Base-by-base conservation (phyloP, 106 monocot genomes). In the Hemerocallis citrina region DNA sequence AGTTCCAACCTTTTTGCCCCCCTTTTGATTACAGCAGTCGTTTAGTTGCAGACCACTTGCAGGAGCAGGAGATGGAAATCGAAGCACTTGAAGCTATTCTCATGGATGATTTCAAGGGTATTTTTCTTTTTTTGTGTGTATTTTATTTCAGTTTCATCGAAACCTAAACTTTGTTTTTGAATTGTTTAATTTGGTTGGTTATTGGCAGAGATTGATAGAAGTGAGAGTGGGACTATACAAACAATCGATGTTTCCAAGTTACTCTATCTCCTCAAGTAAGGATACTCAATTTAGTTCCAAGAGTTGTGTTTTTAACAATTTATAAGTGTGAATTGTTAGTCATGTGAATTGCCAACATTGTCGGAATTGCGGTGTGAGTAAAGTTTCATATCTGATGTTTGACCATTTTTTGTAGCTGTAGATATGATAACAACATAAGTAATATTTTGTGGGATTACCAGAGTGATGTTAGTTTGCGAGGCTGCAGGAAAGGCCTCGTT, bases 51-150 rank as follows among this genome's bases (percentile, higher is more conserved):
- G 86, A 86, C 36, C 55, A 73, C 70, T 65, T 38, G 52, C 86
- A 78, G 72, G 86, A 86, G 73, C 86, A 86, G 65, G 86, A 86
- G 66, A 86, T 86, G 86, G 86, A 82, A 70, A 74, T 86, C 55
- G 86, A 86, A 57, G 86, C 86, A 10, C 33, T 86, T 65, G 68
- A 81, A 58, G 86, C 86, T 25, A 86, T 86, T 45, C 72, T 86
- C 31, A 86, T 86, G 86, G 86, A 86, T 34, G 86, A 86, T 21
- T 59, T 86, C 52, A 28, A 54, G 63, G 86, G 86, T 74, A 14
- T 27, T 34, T 2, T 34, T 1, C 21, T 49, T 22, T 21, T 62
- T 38, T 24, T 31, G 29, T n/a, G n/a, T n/a, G n/a, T n/a, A n/a
- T 0, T 49, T 17, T 65, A 14, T 3, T 61, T 34, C 9, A 25